Evolutionary conservation across 805 yeast species (phyloP).

Genomic region (Wickerhamiella siamensis): DNA sequence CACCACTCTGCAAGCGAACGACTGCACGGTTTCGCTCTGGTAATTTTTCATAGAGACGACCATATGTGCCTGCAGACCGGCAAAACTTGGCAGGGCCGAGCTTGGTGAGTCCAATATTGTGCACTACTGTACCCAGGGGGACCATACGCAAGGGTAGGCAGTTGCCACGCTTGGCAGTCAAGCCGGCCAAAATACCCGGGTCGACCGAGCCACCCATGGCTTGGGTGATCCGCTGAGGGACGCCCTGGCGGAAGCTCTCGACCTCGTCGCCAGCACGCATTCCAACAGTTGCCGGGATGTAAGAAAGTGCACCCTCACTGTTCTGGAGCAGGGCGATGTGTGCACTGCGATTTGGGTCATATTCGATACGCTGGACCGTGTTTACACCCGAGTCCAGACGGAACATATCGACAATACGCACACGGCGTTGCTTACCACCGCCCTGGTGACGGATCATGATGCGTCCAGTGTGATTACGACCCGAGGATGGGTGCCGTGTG

Average conservation of each 20-base stretch:
- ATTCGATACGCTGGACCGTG: constrained; percentile 75
- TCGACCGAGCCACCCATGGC: constrained; percentile 89
- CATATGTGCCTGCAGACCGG: constrained; percentile 90
- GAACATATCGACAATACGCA: constrained; percentile 65
- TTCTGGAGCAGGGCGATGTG: constrained; percentile 74
- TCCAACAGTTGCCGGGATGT: constrained; percentile 85
- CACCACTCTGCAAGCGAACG: constrained; percentile 78
- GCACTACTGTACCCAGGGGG: constrained; percentile 86
- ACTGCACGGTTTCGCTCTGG: constrained; percentile 59
- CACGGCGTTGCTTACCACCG: constrained; percentile 88
- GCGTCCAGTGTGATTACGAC: constrained; percentile 78
- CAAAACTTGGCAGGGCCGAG: constrained; percentile 79
- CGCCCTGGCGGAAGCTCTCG: constrained; percentile 79
- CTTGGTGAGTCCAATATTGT: constrained; percentile 66
- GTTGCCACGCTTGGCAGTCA: constrained; percentile 85
- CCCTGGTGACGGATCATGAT: constrained; percentile 92
- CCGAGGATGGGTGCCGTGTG: constrained; percentile 59
- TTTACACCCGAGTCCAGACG: constrained; percentile 59
- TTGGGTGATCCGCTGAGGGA: constrained; percentile 55
- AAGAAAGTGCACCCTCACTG: constrained; percentile 48
- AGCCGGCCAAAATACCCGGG: constrained; percentile 76
- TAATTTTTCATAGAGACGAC: constrained; percentile 66
- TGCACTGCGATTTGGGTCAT: constrained; percentile 87
- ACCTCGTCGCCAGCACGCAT: constrained; percentile 83
- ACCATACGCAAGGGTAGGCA: constrained; percentile 85